phyloP scores from a whole-genome alignment of 768 basidiomycete genomes.

The Suillus weaverae region DNA sequence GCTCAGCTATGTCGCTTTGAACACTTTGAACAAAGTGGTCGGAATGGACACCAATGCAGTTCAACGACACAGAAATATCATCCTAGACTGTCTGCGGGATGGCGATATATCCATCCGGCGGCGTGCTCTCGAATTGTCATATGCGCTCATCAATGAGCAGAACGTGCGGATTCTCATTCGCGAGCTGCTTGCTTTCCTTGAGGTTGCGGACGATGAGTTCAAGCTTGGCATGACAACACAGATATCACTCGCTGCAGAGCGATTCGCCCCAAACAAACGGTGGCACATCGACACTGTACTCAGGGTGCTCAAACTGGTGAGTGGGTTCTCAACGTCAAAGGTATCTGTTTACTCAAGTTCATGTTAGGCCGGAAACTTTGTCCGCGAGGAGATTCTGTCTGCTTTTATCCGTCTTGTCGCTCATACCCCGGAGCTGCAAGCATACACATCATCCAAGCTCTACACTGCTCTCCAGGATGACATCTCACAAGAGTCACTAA shows the following conservation, averaged over 20 bases:
- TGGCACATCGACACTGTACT: slow-evolving; percentile 99
- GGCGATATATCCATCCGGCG: slow-evolving; percentile 98
- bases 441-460: slow-evolving; percentile 90
- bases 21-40: slow-evolving; percentile 98
- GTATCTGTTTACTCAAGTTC: slow-evolving; percentile 8
- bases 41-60: slow-evolving; percentile 98
- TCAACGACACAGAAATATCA: slow-evolving; percentile 95
- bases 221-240: slow-evolving; percentile 98
- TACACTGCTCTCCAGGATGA: slow-evolving; percentile 86
- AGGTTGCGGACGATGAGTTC: slow-evolving; percentile 98
- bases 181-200: slow-evolving; percentile 93
- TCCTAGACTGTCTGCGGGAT: slow-evolving; percentile 98
- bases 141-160: slow-evolving; percentile 92
- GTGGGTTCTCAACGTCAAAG: slow-evolving; percentile 26
- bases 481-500: slow-evolving; percentile 95
- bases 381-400: slow-evolving; percentile 93
- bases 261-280: slow-evolving; percentile 95
- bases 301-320: slow-evolving; percentile 84
- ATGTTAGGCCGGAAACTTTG: slow-evolving; percentile 91
- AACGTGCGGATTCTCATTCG: slow-evolving; percentile 91
- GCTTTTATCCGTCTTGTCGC: slow-evolving; percentile 94
- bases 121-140: slow-evolving; percentile 93
- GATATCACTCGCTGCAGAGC: slow-evolving; percentile 91
- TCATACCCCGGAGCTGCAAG: slow-evolving; percentile 95
- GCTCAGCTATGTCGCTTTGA: slow-evolving; percentile 90